Percentiles rank a stretch among this genome's conserved stretches.
Conservation (phyloP, 192 early-diverging fungal genomes). For the Linnemannia hyalina region DNA sequence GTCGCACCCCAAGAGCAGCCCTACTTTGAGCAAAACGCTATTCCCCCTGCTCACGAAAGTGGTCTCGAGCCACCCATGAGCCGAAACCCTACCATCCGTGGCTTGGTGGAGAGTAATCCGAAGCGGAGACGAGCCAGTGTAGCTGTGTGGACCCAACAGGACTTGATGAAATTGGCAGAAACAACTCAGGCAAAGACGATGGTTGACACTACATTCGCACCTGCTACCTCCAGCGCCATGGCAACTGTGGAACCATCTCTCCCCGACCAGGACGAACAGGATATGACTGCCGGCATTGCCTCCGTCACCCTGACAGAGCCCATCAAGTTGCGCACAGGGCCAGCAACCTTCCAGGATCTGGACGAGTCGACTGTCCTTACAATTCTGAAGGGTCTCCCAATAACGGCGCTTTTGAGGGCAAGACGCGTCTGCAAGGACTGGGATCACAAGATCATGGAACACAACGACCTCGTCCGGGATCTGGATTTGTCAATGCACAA, state of each 20-base stretch:
- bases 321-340: slow-evolving; percentile 21
- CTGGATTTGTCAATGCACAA: slow-evolving; percentile 72
- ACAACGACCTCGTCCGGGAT: slow-evolving; percentile 54
- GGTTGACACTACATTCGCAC: slow-evolving; percentile 7
- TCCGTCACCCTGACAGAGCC: neutral
- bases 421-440: slow-evolving; percentile 60
- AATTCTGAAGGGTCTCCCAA: slow-evolving; percentile 64
- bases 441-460: slow-evolving; percentile 61
- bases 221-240: slow-evolving; percentile 10
- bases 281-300: neutral
- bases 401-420: slow-evolving; percentile 57
- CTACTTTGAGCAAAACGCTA: slow-evolving; percentile 12
- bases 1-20: neutral
- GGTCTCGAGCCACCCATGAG: slow-evolving; percentile 53
- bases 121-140: slow-evolving; percentile 73
- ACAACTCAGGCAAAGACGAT: slow-evolving; percentile 32
- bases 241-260: neutral
- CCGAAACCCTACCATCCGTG: slow-evolving; percentile 47
- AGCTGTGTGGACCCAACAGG: slow-evolving; percentile 84
- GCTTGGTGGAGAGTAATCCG: slow-evolving; percentile 46
- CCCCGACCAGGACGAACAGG: neutral
- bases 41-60: slow-evolving; percentile 15
- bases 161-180: slow-evolving; percentile 75
- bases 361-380: slow-evolving; percentile 48
- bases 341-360: slow-evolving; percentile 39